phyloP scores from a whole-genome alignment of 345 rosid species.

The Acer yangbiense region DNA sequence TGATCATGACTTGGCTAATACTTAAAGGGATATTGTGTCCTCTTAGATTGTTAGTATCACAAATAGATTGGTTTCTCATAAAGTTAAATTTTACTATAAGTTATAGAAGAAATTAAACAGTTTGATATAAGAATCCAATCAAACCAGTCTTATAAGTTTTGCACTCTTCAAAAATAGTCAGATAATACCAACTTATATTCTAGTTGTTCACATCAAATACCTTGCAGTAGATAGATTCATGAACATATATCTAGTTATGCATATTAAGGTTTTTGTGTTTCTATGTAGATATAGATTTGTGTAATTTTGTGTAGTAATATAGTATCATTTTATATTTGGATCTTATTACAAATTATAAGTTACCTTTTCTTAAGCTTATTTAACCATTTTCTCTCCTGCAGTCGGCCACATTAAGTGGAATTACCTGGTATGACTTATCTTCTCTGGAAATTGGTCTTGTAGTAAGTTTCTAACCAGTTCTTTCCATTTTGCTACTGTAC shows the following conservation, averaged over 20 bases:
- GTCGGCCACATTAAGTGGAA: slow-evolving; percentile 79
- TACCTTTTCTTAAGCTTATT: not conserved
- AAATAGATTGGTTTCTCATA: not conserved
- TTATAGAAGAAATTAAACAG: not conserved
- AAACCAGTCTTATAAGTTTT: too few relatives aligned
- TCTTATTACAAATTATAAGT: not conserved
- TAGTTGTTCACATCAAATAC: not conserved
- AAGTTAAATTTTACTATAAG: not conserved
- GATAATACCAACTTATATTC: not conserved
- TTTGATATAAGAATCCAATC: not conserved
- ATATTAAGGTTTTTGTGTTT: not conserved
- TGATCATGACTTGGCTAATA: not conserved
- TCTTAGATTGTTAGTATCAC: not conserved
- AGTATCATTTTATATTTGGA: not conserved
- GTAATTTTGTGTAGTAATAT: not conserved
- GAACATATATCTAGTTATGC: not conserved
- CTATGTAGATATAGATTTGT: not conserved
- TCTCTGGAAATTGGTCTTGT: slow-evolving; percentile 82
- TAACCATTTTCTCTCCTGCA: slow-evolving; percentile 36
- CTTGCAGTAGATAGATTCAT: not conserved
- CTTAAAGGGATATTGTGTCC: not conserved
- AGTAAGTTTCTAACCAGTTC: slow-evolving; percentile 53
- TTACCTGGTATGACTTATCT: slow-evolving; percentile 81
- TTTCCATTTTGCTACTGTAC: slow-evolving; percentile 10
- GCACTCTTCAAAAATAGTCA: not conserved